phyloP scores from a whole-genome alignment of 73 alveolate genomes.

The Paramecium pentaurelia region DNA sequence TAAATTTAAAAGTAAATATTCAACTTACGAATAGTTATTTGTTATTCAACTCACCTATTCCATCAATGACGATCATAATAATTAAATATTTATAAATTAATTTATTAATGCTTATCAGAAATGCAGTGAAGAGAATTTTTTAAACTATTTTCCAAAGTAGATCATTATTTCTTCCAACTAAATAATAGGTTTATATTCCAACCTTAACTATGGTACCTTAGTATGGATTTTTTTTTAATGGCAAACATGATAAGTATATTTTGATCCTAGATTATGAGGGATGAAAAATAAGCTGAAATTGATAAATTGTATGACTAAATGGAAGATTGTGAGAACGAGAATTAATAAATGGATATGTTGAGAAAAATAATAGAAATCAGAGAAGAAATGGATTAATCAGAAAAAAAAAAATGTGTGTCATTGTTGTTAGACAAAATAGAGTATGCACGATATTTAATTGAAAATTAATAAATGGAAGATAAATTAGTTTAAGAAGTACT shows the following conservation, averaged over 20 bases:
- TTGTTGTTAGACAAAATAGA: background rate
- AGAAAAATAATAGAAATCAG: background rate
- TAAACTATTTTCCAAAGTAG: background rate
- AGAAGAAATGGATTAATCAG: slow-evolving; percentile 7
- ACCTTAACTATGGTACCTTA: background rate
- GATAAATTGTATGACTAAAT: background rate
- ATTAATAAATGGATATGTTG: background rate
- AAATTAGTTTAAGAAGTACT: background rate
- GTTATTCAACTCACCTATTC: background rate
- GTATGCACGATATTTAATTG: background rate
- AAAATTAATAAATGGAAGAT: background rate
- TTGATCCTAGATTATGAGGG: background rate
- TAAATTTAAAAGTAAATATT: no score
- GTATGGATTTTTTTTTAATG: background rate
- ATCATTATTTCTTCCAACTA: background rate
- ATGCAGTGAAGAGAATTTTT: background rate
- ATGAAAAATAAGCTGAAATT: background rate
- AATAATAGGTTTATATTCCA: background rate
- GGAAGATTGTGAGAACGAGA: background rate
- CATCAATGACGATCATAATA: background rate
- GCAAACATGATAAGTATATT: background rate
- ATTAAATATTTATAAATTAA: background rate
- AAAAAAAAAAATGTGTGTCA: background rate
- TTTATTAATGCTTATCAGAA: background rate
- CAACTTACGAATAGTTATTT: no score